Conservation (phyloP, 73 alveolate genomes). For the Tetrahymena thermophila region DNA sequence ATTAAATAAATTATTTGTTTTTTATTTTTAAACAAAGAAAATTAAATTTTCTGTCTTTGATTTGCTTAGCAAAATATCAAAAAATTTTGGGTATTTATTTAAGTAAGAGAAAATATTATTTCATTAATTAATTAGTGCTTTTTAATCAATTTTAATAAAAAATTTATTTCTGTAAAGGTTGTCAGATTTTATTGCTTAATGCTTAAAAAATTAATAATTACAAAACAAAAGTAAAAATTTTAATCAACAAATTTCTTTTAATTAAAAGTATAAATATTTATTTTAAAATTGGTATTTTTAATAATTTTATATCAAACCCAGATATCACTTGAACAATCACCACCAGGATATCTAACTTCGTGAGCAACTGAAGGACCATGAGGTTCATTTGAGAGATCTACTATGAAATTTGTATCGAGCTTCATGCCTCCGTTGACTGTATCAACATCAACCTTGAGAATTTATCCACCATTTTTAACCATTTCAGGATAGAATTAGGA, state of each 20-base stretch:
- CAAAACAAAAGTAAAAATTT: not conserved
- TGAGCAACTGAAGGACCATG: slow-evolving; percentile 10
- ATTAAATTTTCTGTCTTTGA: no score
- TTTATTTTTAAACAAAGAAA: no score
- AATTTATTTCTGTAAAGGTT: not conserved
- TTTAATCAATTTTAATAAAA: no score
- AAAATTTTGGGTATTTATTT: no score
- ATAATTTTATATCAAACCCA: not conserved
- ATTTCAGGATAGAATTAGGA: slow-evolving; percentile 44
- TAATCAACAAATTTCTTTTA: no score
- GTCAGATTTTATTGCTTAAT: not conserved
- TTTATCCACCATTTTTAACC: slow-evolving; percentile 20
- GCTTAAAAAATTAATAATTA: not conserved
- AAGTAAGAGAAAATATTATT: no score
- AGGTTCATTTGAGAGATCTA: slow-evolving; percentile 29
- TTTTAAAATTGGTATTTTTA: not conserved
- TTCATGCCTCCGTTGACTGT: slow-evolving; percentile 27
- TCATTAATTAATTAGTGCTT: no score
- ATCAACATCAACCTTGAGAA: not conserved
- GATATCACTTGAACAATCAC: slow-evolving; percentile 46
- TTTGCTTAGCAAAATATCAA: no score
- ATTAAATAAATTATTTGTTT: no score
- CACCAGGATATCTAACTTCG: slow-evolving; percentile 45
- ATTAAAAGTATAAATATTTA: not conserved
- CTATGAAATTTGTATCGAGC: slow-evolving; percentile 17